phyloP scores from a whole-genome alignment of 2,329 filamentous ascomycete genomes.

The Microsporum canis region DNA sequence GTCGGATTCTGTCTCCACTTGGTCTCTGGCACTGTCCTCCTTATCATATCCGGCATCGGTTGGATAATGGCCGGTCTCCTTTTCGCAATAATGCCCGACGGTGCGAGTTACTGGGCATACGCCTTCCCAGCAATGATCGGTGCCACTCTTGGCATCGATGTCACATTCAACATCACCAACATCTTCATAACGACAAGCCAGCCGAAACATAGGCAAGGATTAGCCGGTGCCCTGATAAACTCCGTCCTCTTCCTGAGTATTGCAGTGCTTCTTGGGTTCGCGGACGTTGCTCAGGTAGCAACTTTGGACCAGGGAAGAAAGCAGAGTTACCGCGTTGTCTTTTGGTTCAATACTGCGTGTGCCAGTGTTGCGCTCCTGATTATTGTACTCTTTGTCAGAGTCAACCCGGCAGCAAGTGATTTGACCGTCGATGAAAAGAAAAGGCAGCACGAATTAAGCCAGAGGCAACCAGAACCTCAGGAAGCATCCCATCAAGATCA shows the following conservation, averaged over 20 bases:
- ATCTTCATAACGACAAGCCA: conserved; percentile 66
- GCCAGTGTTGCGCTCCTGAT: conserved; percentile 43
- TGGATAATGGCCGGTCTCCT: conserved; percentile 49
- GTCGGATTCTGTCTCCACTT: conserved; percentile 59
- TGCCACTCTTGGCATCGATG: conserved; percentile 61
- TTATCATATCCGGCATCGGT: conserved; percentile 50
- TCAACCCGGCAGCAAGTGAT: conserved; percentile 46
- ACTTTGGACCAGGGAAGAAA: conserved; percentile 36
- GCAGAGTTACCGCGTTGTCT: conserved; percentile 52
- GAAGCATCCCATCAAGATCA: neutral
- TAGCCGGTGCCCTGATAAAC: conserved; percentile 62
- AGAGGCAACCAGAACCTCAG: neutral
- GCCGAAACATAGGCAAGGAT: conserved; percentile 54
- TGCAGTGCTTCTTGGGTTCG: conserved; percentile 58
- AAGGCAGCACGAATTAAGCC: neutral
- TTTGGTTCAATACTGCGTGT: conserved; percentile 52
- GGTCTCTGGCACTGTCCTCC: conserved; percentile 50
- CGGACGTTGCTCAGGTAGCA: conserved; percentile 49
- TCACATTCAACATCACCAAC: conserved; percentile 63
- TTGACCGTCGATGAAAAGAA: conserved; percentile 47
- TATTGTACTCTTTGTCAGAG: conserved; percentile 43
- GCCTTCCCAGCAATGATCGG: conserved; percentile 54
- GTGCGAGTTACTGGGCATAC: conserved; percentile 57
- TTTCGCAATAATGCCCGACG: conserved; percentile 51
- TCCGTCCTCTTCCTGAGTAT: conserved; percentile 60